Conservation (phyloP, 352 stramenopile species). For the Pythium phragmiticola region DNA sequence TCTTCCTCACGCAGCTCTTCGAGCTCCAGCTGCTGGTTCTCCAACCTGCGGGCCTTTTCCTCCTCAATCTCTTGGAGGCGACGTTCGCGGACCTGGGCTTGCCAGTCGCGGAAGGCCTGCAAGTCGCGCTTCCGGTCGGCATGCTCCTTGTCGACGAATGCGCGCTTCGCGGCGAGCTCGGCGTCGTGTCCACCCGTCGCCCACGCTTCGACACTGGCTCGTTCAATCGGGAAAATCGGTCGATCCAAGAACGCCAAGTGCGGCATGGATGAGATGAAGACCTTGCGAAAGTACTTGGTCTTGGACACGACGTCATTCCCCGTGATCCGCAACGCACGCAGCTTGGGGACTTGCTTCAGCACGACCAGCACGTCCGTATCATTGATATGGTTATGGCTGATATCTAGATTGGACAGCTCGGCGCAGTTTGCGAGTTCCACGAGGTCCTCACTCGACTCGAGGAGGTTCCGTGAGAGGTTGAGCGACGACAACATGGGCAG, state of each 20-base stretch:
- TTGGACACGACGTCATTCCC: constrained; percentile 91
- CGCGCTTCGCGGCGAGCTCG: constrained; percentile 72
- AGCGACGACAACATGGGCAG: constrained; percentile 83
- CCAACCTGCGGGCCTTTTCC: constrained; percentile 41
- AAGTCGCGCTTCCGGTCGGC: constrained; percentile 60
- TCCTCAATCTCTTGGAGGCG: constrained; percentile 55
- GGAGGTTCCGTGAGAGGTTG: constrained; percentile 89
- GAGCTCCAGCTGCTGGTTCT: constrained; percentile 32
- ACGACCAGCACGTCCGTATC: constrained; percentile 79
- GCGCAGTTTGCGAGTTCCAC: constrained; percentile 66
- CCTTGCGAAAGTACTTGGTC: constrained; percentile 93
- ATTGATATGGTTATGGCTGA: constrained; percentile 91
- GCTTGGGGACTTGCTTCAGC: constrained; percentile 73
- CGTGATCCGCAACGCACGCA: constrained; percentile 75
- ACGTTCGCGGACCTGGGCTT: constrained; percentile 62
- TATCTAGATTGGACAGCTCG: constrained; percentile 88
- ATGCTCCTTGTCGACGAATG: constrained; percentile 79
- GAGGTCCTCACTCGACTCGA: constrained; percentile 73
- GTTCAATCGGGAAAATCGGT: constrained; percentile 93
- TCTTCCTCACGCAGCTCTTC: constrained; percentile 21
- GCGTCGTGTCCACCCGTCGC: constrained; percentile 83
- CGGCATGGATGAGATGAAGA: constrained; percentile 83
- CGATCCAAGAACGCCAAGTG: constrained; percentile 92
- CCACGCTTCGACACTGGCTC: constrained; percentile 83
- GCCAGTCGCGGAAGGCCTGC: constrained; percentile 82